Evolutionary conservation across 306 rosid genomes (phyloP).

Genomic region (Luffa aegyptiaca): DNA sequence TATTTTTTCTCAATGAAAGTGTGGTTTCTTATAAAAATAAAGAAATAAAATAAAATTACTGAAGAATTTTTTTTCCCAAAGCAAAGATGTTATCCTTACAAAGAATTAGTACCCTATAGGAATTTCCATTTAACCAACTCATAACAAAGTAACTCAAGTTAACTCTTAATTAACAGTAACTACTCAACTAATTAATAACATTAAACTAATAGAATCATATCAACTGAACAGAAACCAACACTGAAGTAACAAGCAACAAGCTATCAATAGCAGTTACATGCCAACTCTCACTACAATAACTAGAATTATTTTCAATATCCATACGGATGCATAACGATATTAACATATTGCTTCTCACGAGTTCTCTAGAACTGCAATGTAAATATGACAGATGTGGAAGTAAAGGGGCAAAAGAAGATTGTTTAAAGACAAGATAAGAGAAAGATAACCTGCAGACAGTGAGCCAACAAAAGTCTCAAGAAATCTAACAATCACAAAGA

Average conservation of each 20-base stretch:
- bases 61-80: not conserved
- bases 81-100: not conserved
- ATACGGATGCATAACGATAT: not conserved
- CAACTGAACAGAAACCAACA: not conserved
- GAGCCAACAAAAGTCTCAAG: slow-evolving; percentile 98
- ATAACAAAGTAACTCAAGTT: not conserved
- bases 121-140: not conserved
- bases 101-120: not conserved
- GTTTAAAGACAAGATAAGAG: not conserved
- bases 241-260: not conserved
- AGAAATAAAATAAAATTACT: not conserved
- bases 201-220: not conserved
- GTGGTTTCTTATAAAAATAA: no score
- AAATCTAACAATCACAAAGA: slow-evolving; percentile 80
- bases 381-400: not conserved
- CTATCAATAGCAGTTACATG: not conserved
- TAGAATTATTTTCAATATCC: not conserved
- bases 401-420: not conserved
- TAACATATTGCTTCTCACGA: not conserved
- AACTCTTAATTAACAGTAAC: not conserved
- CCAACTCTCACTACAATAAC: not conserved
- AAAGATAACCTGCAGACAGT: slow-evolving; percentile 73
- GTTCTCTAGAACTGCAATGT: not conserved
- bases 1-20: no score
- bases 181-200: slow-evolving; percentile 1